Base-by-base conservation (phyloP, 2,329 filamentous ascomycete genomes). In the Talaromyces sp. region DNA sequence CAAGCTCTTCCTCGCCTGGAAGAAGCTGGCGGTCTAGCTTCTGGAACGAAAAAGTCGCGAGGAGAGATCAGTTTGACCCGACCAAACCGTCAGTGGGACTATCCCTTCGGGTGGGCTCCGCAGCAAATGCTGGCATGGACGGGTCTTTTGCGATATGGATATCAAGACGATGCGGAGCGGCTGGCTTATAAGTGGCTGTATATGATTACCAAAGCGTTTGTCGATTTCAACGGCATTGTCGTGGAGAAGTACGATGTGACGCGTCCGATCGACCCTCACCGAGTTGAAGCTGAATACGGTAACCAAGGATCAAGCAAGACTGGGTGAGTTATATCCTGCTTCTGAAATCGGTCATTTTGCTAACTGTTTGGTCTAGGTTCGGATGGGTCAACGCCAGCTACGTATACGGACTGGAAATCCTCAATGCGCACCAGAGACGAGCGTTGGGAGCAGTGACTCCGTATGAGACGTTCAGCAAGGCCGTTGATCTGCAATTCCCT, bases 171-270 rank as follows among this genome's bases (percentile, higher is more conserved):
- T 61, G 91, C 91, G 1, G 89, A 96, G 76, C 82, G 91, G 35
- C 77, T 99, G 63, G 89, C 91, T 0, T 99, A 99, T 76, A 91
- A 94, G 74, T 99, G 94, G 94, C 78, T 97, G 55, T 96, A 92
- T 73, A 97, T 97, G 93, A 91, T 97, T 68, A 97, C 91, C 59
- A 97, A 96, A 76, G 92, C 94, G 0, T 97, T 97, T 77, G 92
- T 97, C 61, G 93, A 99, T 73, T 97, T 93, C 80, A 97, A 97
- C 70, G 94, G 94, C 39, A 91, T 97, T 8, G 93, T 99, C 1
- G 94, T 97, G 5, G 94, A 99, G 76, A 99, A 99, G 78, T 99
- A 99, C 77, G 90, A 99, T 74, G 94, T 99, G 60, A 97, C 93
- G 19, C 81, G 90, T 58, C 87, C 89, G 5, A 85, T 92, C 58